Evolutionary conservation across 371 early-diverging fungal species (phyloP), one percentile per base, ranked within the genome.

Genomic region (Umbelopsis sp.): DNA sequence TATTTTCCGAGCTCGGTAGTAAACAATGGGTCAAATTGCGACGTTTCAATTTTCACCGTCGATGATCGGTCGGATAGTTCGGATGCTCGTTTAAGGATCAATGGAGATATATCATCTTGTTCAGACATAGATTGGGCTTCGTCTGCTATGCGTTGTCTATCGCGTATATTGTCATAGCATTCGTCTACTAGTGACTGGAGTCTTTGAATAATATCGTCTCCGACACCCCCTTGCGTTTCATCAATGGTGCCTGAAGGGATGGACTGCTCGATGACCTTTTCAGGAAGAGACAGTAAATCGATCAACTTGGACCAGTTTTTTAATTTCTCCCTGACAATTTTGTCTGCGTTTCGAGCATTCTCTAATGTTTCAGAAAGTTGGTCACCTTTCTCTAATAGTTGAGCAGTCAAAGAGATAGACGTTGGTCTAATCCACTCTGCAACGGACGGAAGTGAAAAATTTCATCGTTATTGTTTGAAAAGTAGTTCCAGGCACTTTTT

Each of bases 21-120:
- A 78, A 93, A 93, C 24, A 88, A 76, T 14, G 84, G 84, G 50
- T 89, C 86, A 69, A 93, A 93, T 67, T 91, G 92, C 29, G 88
- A 89, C 9, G 89, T 83, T 65, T 92, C 92, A 50, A 92, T 79
- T 73, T 91, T 89, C 37, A 89, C 79, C 0, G 85, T 83, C 0
- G 89, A 87, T 4, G 88, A 86, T 3, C 81, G 78, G 5, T 79
- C 76, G 12, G 82, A 81, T n/a, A 86, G 65, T 67, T 79, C 77
- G 14, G 78, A 70, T 2, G 82, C 79, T 62, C 79, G 77, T 16
- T 63, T 68, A 2, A 82, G 70, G 3, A 86, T 57, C 8, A 72
- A 69, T n/a, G 69, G 71, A 24, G 72, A 81, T 66, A 95, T 91
- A 67, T 95, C 94, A 72, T 95, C 95, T 44, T 82, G 79, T 20